These are phyloP conservation scores for Didymella lethalis DNA, from an alignment of 2,329 filamentous ascomycete genomes.

Conservation along the genomic window DNA sequence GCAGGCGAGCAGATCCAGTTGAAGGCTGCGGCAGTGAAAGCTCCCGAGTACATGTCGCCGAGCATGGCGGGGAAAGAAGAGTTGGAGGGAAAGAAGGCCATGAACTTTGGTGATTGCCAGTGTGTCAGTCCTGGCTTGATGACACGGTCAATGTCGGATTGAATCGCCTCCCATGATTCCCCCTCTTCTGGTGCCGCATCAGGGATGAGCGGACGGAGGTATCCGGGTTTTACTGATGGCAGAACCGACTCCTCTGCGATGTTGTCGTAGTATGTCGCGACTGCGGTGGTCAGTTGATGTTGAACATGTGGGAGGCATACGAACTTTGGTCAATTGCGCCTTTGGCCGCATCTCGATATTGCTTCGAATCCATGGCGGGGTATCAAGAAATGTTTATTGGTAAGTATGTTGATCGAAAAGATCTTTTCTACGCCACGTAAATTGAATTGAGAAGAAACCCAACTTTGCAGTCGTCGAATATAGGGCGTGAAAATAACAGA, in stretches of 20 bases:
- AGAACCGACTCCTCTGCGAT: constrained; percentile 75
- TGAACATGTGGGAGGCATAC: constrained; percentile 1
- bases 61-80: constrained; percentile 85
- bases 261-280: constrained; percentile 83
- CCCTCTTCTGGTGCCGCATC: constrained; percentile 67
- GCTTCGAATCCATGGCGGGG: constrained; percentile 73
- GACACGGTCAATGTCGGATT: constrained; percentile 81
- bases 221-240: constrained; percentile 82
- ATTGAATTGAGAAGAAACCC: background rate
- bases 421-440: background rate
- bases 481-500: constrained; percentile 13
- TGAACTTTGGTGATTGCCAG: constrained; percentile 91
- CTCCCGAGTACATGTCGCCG: constrained; percentile 89
- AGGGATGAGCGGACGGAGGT: constrained; percentile 82
- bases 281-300: constrained; percentile 54
- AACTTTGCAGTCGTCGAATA: background rate
- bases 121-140: constrained; percentile 94
- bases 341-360: constrained; percentile 80
- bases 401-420: background rate
- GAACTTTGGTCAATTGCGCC: constrained; percentile 83
- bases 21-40: constrained; percentile 90
- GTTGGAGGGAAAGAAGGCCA: constrained; percentile 91
- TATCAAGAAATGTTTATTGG: background rate
- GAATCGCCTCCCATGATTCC: constrained; percentile 80
- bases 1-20: constrained; percentile 97